Evolutionary conservation across 768 basidiomycete species (phyloP), one percentile per base, ranked within the genome.

Genomic region (Termitomyces heimii): DNA sequence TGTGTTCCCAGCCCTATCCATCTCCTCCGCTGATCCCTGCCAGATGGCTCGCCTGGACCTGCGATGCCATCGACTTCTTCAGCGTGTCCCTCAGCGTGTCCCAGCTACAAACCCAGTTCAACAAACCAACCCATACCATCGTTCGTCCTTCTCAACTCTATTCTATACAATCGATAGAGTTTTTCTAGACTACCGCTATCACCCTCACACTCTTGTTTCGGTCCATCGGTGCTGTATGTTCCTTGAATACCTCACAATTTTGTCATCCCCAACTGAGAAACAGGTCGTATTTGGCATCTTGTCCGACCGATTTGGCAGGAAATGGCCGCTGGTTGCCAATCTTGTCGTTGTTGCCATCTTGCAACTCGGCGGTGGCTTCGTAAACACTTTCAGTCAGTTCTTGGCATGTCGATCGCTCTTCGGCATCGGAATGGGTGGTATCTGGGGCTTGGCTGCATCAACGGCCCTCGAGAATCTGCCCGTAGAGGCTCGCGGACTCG

Each of bases 121-220:
- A 66, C 42, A 74, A 71, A 55, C 6, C 61, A 0, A 74, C 75
- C 4, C 60, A 72, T 35, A 63, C 72, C 32, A 82, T 89, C 32
- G 75, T 76, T 39, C 52, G 70, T 66, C 40, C 26, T n/a, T 40
- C 40, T n/a, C 9, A 7, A 31, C 16, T 34, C 22, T 22, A 1
- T 50, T 22, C 1, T 34, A 0, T 14, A 37, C 32, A 45, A 16
- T 26, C 35, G 28, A 12, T 1, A 4, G 37, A 26, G 10, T 34
- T 5, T 37, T 58, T 20, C 43, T 60, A 80, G 79, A 90, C 91
- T 48, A 85, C 86, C 20, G 81, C 92, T 5, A 94, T 98, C 67
- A 97, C 95, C 6, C 78, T 97, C 49, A 97, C 95, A 0, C 78
- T 98, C 1, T 82, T 98, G n/a, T 89, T 98, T 77, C 84, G 95